Base-by-base conservation (phyloP, 495 filamentous ascomycete genomes). In the Daldinia loculata region DNA sequence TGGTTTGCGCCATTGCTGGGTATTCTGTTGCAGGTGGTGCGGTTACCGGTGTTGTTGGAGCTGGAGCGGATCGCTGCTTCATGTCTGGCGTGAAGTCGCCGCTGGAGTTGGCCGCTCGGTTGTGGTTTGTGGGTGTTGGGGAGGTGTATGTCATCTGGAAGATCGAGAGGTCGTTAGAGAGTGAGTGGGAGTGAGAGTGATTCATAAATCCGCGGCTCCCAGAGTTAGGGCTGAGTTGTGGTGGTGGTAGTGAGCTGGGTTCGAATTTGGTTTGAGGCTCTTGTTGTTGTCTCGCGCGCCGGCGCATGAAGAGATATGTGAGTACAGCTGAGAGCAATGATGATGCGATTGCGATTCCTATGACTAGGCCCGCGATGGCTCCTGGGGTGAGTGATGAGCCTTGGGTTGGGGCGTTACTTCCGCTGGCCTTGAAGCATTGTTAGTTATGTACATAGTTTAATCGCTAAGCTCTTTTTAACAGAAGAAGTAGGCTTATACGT, bases 271-370 rank as follows among this genome's bases (percentile, higher is more conserved):
- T 7, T 30, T 7, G 38, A 5, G 14, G 43, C 11, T 27, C 63
- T 55, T 59, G 61, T 17, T 55, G 48, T 7, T 14, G 24, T 38
- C n/a, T 61, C 19, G 51, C 53, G 17, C 56, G 38, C 1, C 72
- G 72, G 14, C 71, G 72, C 56, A 77, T 69, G 34, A 77, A n/a
- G 45, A 75, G 58, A 32, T 56, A 72, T n/a, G 67, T 69, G 22
- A 61, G 43, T 12, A 73, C 43, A 38, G 67, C 66, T 4, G 75
- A 72, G 8, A 69, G 55, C 1, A 75, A 8, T 6, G 75, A 65
- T 9, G 72, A 67, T 19, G 43, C 32, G 38, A 75, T 27, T 19
- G 66, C 65, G 7, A 75, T 69, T 4, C 61, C 58, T 51, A 77
- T 32, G n/a, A 73, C 55, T 9, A 77, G 67, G 26, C 75, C 75